These are phyloP conservation scores for Lentinula novae-zelandiae DNA, from an alignment of 1,284 basidiomycete species.

Conservation along the genomic window DNA sequence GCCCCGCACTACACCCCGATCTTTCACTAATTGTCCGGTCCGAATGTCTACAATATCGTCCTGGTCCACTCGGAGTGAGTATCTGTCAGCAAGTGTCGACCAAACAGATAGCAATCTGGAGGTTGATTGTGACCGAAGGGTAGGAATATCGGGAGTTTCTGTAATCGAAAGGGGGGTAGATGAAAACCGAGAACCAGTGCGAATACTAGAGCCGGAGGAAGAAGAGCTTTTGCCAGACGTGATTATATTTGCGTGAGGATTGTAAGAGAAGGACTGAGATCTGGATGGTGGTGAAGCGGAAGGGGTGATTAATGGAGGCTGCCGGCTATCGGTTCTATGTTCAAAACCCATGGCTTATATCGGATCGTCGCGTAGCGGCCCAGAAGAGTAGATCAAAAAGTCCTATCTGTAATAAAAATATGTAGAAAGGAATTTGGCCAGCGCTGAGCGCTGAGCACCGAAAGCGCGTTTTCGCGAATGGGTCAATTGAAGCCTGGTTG, in stretches of 20 bases:
- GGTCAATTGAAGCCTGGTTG: too few relatives aligned
- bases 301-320: slow-evolving; percentile 9
- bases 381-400: not conserved
- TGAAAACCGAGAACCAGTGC: slow-evolving; percentile 9
- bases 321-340: not conserved
- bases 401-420: too few relatives aligned
- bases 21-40: slow-evolving; percentile 54
- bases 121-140: slow-evolving; percentile 43
- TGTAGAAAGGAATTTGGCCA: too few relatives aligned
- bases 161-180: slow-evolving; percentile 1
- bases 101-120: slow-evolving; percentile 58
- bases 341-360: not conserved
- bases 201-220: slow-evolving; percentile 4
- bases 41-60: slow-evolving; percentile 73
- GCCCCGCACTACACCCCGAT: slow-evolving; percentile 59
- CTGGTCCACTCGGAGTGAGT: slow-evolving; percentile 61
- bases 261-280: slow-evolving; percentile 27
- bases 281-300: slow-evolving; percentile 26
- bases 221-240: slow-evolving; percentile 12
- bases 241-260: slow-evolving; percentile 15
- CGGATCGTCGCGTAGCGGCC: not conserved
- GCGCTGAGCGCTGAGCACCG: too few relatives aligned
- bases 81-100: slow-evolving; percentile 62
- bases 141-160: not conserved
- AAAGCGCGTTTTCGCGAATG: too few relatives aligned